phyloP scores from a whole-genome alignment of 2,329 filamentous ascomycete species.

The Aspergillus neotritici region DNA sequence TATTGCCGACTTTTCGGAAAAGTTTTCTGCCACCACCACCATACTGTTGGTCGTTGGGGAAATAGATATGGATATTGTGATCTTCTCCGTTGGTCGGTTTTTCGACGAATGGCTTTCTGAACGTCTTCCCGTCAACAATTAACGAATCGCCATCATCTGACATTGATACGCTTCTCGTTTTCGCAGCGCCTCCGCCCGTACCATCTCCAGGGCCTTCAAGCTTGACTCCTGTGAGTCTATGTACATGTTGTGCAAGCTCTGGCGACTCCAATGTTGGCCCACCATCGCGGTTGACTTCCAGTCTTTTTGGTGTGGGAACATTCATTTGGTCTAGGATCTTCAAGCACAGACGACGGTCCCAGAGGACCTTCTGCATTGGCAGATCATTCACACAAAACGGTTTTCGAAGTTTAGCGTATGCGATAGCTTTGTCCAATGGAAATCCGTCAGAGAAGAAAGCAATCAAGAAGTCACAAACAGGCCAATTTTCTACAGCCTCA shows the following conservation, averaged over 20 bases:
- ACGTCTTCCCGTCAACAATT: slow-evolving; percentile 72
- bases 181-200: slow-evolving; percentile 52
- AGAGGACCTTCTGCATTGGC: slow-evolving; percentile 93
- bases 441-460: slow-evolving; percentile 99
- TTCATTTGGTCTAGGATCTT: slow-evolving; percentile 81
- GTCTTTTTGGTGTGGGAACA: slow-evolving; percentile 78
- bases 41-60: slow-evolving; percentile 64
- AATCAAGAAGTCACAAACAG: slow-evolving; percentile 90
- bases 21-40: slow-evolving; percentile 86
- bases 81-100: slow-evolving; percentile 98
- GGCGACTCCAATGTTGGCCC: slow-evolving; percentile 72
- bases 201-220: slow-evolving; percentile 67
- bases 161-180: slow-evolving; percentile 67
- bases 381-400: slow-evolving; percentile 97
- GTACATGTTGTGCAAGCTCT: slow-evolving; percentile 74
- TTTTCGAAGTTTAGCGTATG: slow-evolving; percentile 86
- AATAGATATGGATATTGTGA: slow-evolving; percentile 98
- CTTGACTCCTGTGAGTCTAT: slow-evolving; percentile 70
- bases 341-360: slow-evolving; percentile 89
- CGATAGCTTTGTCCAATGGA: slow-evolving; percentile 91
- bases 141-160: slow-evolving; percentile 87
- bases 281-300: slow-evolving; percentile 91
- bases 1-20: slow-evolving; percentile 97
- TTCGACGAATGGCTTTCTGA: slow-evolving; percentile 94
- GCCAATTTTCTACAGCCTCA: slow-evolving; percentile 95